A percentile compares a stretch with the other conserved stretches of the same genome.
These are phyloP conservation scores for Xylariaceae sp. DNA, from an alignment of 2,329 filamentous ascomycete species.

Conservation along the genomic window DNA sequence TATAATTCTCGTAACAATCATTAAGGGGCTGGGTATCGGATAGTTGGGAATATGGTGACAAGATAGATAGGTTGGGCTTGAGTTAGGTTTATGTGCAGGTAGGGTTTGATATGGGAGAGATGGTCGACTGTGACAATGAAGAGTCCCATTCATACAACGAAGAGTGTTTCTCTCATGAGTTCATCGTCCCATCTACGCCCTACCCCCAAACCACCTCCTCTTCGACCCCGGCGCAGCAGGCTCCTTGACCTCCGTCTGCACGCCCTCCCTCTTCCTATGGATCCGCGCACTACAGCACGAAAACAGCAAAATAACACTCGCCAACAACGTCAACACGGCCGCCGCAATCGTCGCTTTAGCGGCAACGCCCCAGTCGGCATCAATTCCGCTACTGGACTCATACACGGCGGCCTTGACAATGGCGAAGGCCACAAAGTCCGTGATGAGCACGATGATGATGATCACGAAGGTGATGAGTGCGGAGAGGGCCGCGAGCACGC, in stretches of 20 bases:
- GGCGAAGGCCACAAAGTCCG: constrained; percentile 41
- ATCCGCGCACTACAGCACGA: constrained; percentile 54
- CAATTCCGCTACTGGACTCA: constrained; percentile 36
- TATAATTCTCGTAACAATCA: too few relatives aligned
- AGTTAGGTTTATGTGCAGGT: too few relatives aligned
- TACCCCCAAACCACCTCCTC: background rate
- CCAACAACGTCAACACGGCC: constrained; percentile 51
- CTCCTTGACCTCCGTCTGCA: constrained; percentile 14
- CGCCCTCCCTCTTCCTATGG: constrained; percentile 34
- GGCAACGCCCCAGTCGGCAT: constrained; percentile 47
- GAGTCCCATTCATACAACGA: too few relatives aligned
- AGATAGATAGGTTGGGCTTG: too few relatives aligned
- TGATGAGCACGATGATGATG: constrained; percentile 38
- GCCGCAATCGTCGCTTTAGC: constrained; percentile 57
- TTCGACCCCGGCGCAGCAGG: background rate
- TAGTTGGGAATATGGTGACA: too few relatives aligned
- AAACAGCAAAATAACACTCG: constrained; percentile 53
- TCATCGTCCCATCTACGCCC: too few relatives aligned
- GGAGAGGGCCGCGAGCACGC: constrained; percentile 36
- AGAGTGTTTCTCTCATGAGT: too few relatives aligned
- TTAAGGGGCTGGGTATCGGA: too few relatives aligned
- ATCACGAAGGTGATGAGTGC: constrained; percentile 39
- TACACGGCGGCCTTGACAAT: constrained; percentile 29
- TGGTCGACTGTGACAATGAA: too few relatives aligned
- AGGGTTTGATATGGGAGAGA: too few relatives aligned